Conservation (phyloP, 2,329 filamentous ascomycete species). For the Penicillium sp. region DNA sequence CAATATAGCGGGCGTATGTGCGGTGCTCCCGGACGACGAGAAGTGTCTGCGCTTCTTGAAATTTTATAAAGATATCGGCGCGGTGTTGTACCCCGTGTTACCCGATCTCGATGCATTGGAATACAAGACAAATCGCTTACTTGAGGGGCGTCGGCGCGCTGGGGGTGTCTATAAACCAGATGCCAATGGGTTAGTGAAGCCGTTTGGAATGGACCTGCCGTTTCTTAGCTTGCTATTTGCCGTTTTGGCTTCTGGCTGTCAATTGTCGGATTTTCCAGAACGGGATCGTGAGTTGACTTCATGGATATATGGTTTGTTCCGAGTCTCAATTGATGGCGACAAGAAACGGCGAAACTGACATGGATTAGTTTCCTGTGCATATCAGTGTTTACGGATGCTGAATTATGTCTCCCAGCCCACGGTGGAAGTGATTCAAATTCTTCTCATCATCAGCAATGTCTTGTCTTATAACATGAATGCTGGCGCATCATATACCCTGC, state of each 20-base stretch:
- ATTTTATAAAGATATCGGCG: conserved; percentile 51
- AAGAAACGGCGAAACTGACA: conserved; percentile 3
- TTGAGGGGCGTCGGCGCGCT: conserved; percentile 46
- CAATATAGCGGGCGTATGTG: conserved; percentile 51
- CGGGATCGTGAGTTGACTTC: conserved; percentile 58
- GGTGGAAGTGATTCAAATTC: conserved; percentile 56
- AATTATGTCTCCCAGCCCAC: conserved; percentile 59
- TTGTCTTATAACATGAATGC: conserved; percentile 61
- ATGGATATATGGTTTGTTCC: conserved; percentile 54
- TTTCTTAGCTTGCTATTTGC: conserved; percentile 59
- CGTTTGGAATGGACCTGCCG: conserved; percentile 53
- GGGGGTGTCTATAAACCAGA: conserved; percentile 38
- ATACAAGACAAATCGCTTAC: conserved; percentile 46
- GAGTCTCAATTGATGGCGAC: background rate
- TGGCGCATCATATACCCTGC: conserved; percentile 57
- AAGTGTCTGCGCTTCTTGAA: conserved; percentile 48
- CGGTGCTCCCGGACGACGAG: conserved; percentile 51
- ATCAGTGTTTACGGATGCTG: conserved; percentile 58
- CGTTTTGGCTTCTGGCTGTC: conserved; percentile 56
- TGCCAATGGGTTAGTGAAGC: conserved; percentile 47
- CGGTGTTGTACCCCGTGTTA: conserved; percentile 54
- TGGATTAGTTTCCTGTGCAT: conserved; percentile 54
- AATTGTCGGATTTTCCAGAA: conserved; percentile 51
- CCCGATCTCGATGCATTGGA: conserved; percentile 49
- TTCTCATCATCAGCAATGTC: conserved; percentile 58